Percentiles rank a stretch among this genome's conserved stretches.
phyloP scores from a whole-genome alignment of 176 grass and related monocot species.

The Oryza glumipatula region DNA sequence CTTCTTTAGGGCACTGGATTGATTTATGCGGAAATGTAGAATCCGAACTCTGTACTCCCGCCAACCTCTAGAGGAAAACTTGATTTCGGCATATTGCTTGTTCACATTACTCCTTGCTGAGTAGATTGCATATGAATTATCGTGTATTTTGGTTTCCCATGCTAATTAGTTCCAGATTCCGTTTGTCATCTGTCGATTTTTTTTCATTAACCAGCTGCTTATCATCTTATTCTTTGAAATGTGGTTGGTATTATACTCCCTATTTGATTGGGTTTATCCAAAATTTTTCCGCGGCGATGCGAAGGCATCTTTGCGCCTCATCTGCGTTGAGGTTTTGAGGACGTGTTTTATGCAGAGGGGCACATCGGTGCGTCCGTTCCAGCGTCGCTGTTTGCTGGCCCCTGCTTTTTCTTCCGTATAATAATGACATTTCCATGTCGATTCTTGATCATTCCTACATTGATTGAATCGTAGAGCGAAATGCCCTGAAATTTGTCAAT shows the following conservation, averaged over 20 bases:
- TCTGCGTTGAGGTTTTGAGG: background rate
- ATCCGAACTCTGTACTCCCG: background rate
- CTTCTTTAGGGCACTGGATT: background rate
- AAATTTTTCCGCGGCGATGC: background rate
- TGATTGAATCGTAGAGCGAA: slow-evolving; percentile 11
- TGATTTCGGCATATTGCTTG: slow-evolving; percentile 26
- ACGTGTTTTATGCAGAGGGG: background rate
- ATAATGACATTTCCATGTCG: slow-evolving; percentile 15
- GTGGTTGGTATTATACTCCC: background rate
- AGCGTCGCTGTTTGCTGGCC: background rate
- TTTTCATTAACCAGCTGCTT: background rate
- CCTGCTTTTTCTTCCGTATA: background rate
- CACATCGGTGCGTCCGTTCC: background rate
- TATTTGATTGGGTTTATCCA: background rate
- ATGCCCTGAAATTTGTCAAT: background rate
- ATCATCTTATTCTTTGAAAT: background rate
- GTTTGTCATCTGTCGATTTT: background rate
- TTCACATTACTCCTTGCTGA: slow-evolving; percentile 35
- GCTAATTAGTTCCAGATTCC: background rate
- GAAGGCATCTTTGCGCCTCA: background rate
- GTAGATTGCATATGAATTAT: slow-evolving; percentile 30
- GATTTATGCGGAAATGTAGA: slow-evolving; percentile 21
- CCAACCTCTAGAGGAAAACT: slow-evolving; percentile 16
- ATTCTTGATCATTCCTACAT: slow-evolving; percentile 9
- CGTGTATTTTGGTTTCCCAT: slow-evolving; percentile 9